Conservation (phyloP, 768 basidiomycete genomes). For the Lentinula guzmanii region DNA sequence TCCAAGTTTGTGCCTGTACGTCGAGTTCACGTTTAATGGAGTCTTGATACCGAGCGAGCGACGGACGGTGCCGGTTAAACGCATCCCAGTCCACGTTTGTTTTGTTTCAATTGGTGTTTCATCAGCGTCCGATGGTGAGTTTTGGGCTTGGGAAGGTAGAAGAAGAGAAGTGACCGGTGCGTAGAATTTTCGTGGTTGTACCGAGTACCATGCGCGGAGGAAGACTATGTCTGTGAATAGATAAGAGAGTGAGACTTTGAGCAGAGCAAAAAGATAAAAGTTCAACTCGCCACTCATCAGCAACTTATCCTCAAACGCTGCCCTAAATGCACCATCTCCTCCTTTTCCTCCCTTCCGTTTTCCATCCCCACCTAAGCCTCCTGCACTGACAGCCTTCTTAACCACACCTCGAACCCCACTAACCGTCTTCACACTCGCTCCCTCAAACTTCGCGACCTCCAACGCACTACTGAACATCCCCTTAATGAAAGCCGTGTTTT, state of each 20-base stretch:
- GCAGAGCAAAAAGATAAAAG: neutral
- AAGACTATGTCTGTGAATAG: conserved; percentile 76
- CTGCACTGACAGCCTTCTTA: conserved; percentile 80
- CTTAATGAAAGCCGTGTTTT: conserved; percentile 97
- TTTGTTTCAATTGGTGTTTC: conserved; percentile 46
- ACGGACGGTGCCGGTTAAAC: conserved; percentile 88
- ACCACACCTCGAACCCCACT: conserved; percentile 95
- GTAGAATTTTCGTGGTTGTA: conserved; percentile 93
- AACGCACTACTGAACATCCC: conserved; percentile 94
- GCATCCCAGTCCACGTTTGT: conserved; percentile 87
- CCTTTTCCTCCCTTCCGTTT: conserved; percentile 94
- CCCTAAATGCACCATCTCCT: conserved; percentile 92
- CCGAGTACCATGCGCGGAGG: conserved; percentile 93
- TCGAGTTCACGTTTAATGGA: conserved; percentile 74
- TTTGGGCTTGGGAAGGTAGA: conserved; percentile 42
- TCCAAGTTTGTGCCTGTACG: conserved; percentile 56
- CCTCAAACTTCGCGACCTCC: conserved; percentile 98
- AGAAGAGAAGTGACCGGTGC: conserved; percentile 93
- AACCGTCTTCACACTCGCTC: conserved; percentile 92
- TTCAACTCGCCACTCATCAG: conserved; percentile 80
- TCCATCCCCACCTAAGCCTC: conserved; percentile 58
- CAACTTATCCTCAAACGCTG: conserved; percentile 97
- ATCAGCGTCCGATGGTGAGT: too few species aligned
- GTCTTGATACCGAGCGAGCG: conserved; percentile 82
- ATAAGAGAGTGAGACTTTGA: conserved; percentile 1